Base-by-base conservation (phyloP, 2,329 filamentous ascomycete species). In the Botryosphaeria dothidea region DNA sequence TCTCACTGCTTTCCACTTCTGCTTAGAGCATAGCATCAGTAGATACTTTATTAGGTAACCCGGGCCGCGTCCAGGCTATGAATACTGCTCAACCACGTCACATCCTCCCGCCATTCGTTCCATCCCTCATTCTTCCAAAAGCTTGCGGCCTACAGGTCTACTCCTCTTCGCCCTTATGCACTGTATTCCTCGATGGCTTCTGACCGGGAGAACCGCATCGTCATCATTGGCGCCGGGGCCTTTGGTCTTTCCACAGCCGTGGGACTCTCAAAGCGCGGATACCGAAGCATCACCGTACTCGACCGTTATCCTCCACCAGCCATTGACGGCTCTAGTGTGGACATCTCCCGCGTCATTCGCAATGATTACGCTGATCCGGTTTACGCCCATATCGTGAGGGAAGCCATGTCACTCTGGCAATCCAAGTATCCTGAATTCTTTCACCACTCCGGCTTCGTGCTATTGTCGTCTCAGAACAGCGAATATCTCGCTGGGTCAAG, bases 261-360 rank as follows among this genome's bases (percentile, higher is more conserved):
- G 3, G 57, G 48, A 13, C 63, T 65, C 15, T 57, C 52, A 1
- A 19, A 27, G 7, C 52, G 62, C 58, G 67, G 67, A 4, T 67
- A 65, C 34, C 54, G 49, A 8, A 56, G 65, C 56, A 60, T 68
- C 46, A 63, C 62, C 9, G 34, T 68, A 43, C 11, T 68, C n/a
- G 67, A 68, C 48, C 64, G 67, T 6, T 60, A 67, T 31, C 41
- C 54, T 13, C 66, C 66, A 4, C 66, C 66, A 8, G 66, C 64
- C 23, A 34, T 64, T 4, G 78, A 79, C 65, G 77, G 77, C 1
- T 76, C 75, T 4, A 79, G 77, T 49, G 74, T 76, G 41, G 78
- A 80, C 56, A 78, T 79, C 27, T 79, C 78, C 1, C 72, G 78
- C 1, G 70, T 79, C 1, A 77, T 80, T 21, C 71, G 78, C 3